phyloP scores from a whole-genome alignment of 441 rosid species.

The Populus hybrid region DNA sequence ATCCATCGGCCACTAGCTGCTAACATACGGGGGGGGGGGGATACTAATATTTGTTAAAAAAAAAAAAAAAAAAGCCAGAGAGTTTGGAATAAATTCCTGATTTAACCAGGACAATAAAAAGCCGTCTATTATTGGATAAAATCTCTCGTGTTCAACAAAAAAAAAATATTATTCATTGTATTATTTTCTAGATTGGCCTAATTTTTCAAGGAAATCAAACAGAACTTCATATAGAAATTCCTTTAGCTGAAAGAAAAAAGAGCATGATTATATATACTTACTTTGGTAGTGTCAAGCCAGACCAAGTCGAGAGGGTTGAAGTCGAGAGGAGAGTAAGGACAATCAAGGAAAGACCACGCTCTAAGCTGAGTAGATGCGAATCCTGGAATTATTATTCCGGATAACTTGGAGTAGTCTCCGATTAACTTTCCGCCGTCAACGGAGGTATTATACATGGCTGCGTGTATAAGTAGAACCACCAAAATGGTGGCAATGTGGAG shows the following conservation, averaged over 20 bases:
- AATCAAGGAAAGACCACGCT: constrained; percentile 98
- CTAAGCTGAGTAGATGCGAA: constrained; percentile 97
- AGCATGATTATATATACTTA: constrained; percentile 21
- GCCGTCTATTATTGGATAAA: too few relatives aligned
- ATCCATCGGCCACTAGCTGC: background rate
- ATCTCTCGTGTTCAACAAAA: too few relatives aligned
- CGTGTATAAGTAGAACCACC: constrained; percentile 19
- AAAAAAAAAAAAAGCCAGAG: background rate
- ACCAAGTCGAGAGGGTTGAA: constrained; percentile 98
- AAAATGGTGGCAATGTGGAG: constrained; percentile 10
- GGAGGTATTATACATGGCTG: constrained; percentile 9
- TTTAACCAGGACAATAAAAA: background rate
- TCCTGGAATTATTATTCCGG: constrained; percentile 97
- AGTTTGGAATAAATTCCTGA: background rate
- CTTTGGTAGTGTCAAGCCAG: constrained; percentile 97
- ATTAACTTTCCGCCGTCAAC: constrained; percentile 35
- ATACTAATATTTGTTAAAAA: background rate
- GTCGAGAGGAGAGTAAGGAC: constrained; percentile 94
- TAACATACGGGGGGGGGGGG: too few relatives aligned
- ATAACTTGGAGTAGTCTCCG: constrained; percentile 70
- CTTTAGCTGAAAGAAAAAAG: background rate
- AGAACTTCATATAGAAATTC: too few relatives aligned
- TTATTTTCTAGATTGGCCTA: too few relatives aligned
- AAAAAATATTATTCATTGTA: too few relatives aligned
- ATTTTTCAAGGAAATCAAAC: too few relatives aligned